A percentile compares a stretch with the other conserved stretches of the same genome.
phyloP scores from a whole-genome alignment of 441 rosid genomes.

The Erysimum cheiri region DNA sequence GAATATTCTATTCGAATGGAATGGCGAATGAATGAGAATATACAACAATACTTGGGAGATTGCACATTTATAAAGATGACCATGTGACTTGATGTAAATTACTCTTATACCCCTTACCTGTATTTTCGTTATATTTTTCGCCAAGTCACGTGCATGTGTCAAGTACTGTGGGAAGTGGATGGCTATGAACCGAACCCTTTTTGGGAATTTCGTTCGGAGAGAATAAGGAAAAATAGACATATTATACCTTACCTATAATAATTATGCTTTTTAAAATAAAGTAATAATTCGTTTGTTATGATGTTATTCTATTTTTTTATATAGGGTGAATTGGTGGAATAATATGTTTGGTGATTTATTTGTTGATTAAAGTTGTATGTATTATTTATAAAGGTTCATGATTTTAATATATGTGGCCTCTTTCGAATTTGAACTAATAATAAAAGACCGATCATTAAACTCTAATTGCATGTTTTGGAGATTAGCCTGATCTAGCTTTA shows the following conservation, averaged over 20 bases:
- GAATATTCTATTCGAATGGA: conserved; percentile 8
- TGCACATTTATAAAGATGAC: conserved; percentile 31
- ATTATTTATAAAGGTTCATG: not conserved
- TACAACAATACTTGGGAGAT: not conserved
- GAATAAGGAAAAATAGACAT: not conserved
- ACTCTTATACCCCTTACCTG: conserved; percentile 38
- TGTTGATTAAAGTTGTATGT: not conserved
- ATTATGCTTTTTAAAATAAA: not conserved
- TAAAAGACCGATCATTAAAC: not conserved
- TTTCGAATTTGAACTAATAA: not conserved
- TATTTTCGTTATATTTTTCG: not conserved
- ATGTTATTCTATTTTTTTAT: too few relatives aligned
- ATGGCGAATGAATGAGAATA: not conserved
- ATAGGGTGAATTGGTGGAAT: not conserved
- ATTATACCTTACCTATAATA: not conserved
- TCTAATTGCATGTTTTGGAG: not conserved
- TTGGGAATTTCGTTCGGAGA: not conserved
- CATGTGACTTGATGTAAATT: not conserved
- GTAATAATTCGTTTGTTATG: too few relatives aligned
- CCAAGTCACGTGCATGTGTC: conserved; percentile 30
- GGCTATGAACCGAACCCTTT: not conserved
- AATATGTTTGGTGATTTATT: not conserved
- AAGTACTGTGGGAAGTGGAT: not conserved
- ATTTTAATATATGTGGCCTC: not conserved
- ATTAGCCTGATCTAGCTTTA: not conserved